A percentile compares a stretch with the other conserved stretches of the same genome.
Evolutionary conservation across 345 rosid genomes (phyloP).

Genomic region (Arabis alpina): DNA sequence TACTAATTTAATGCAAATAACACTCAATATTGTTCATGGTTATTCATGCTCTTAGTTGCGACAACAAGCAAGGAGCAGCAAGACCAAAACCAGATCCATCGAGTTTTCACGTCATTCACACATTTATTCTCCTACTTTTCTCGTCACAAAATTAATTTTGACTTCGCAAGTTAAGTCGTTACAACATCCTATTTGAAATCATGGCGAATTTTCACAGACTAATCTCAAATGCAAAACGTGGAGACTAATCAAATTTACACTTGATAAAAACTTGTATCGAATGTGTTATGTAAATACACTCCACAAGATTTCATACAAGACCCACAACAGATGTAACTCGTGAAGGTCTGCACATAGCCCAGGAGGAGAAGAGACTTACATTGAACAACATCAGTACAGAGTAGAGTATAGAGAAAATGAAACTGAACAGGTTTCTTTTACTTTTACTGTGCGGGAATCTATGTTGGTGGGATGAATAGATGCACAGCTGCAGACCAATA

Average conservation of each 20-base stretch:
- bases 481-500: conserved; percentile 59
- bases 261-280: background rate
- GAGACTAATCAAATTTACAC: background rate
- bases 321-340: background rate
- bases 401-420: conserved; percentile 9
- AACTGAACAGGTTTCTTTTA: conserved; percentile 4
- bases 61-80: no score
- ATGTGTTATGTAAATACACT: conserved; percentile 1
- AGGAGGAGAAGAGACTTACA: conserved; percentile 11
- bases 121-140: no score
- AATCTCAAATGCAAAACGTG: no score
- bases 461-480: conserved; percentile 36
- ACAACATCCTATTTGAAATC: no score
- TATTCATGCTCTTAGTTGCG: no score
- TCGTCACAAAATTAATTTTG: no score
- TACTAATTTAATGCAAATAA: no score
- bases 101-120: no score
- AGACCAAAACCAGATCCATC: no score
- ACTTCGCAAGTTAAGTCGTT: no score
- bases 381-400: conserved; percentile 5
- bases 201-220: no score
- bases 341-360: conserved; percentile 8
- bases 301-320: background rate
- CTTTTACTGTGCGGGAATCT: conserved; percentile 19
- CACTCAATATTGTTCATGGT: no score